Conservation (phyloP, 2,329 filamentous ascomycete species). For the Colletotrichum orbiculare region DNA sequence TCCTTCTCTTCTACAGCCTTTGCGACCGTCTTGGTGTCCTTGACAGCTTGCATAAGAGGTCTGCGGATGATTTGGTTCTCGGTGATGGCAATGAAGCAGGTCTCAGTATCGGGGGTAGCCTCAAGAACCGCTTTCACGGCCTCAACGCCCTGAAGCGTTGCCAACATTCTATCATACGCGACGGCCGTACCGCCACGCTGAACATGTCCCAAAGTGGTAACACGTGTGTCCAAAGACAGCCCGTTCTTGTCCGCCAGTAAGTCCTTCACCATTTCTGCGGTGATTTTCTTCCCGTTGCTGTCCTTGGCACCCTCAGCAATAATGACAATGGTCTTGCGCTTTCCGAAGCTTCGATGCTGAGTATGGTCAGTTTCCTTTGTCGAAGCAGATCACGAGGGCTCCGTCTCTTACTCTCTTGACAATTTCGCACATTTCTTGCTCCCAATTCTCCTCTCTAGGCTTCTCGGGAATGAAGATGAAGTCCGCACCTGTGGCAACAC, state of each 20-base stretch:
- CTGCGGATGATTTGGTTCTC: constrained; percentile 98
- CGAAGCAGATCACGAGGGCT: neutral
- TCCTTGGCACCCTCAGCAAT: constrained; percentile 96
- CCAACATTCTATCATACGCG: constrained; percentile 93
- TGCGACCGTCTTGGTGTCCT: constrained; percentile 85
- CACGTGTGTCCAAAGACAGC: constrained; percentile 87
- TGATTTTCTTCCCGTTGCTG: constrained; percentile 84
- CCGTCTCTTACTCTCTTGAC: constrained; percentile 70
- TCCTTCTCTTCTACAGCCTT: constrained; percentile 85
- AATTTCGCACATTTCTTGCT: constrained; percentile 84
- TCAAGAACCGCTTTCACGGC: constrained; percentile 93
- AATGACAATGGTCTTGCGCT: constrained; percentile 98
- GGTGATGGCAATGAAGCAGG: constrained; percentile 93
- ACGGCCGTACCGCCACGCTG: constrained; percentile 93
- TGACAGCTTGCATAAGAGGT: constrained; percentile 88
- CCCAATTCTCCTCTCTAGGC: constrained; percentile 88
- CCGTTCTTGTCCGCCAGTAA: constrained; percentile 83
- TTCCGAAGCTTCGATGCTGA: constrained; percentile 87
- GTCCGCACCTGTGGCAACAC: constrained; percentile 93
- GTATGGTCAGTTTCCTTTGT: constrained; percentile 17
- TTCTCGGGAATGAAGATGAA: constrained; percentile 98
- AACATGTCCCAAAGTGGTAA: constrained; percentile 96
- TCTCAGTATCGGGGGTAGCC: constrained; percentile 87
- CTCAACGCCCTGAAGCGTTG: constrained; percentile 93
- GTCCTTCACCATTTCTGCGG: constrained; percentile 83